Evolutionary conservation across 495 filamentous ascomycete genomes (phyloP).

Genomic region (Bryoglossum gracile): DNA sequence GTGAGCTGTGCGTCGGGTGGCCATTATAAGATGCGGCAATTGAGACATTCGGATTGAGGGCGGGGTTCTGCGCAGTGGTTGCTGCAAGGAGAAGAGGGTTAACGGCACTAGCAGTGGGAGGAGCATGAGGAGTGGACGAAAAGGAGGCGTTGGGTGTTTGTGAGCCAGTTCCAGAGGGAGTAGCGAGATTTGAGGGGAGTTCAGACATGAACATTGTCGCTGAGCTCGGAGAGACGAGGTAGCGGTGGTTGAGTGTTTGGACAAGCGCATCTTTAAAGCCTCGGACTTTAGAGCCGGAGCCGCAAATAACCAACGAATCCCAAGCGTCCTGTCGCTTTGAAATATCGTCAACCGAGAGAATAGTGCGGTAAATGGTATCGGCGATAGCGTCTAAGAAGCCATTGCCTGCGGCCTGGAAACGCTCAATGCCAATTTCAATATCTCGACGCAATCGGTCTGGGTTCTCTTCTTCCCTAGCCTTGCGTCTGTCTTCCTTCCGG

Average conservation of each 20-base stretch:
- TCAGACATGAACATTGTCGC: constrained; percentile 96
- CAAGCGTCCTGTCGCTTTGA: constrained; percentile 77
- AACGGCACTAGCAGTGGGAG: constrained; percentile 49
- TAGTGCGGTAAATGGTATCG: constrained; percentile 70
- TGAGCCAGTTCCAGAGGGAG: constrained; percentile 81
- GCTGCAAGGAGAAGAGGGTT: constrained; percentile 92
- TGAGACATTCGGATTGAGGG: constrained; percentile 34
- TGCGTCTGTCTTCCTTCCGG: constrained; percentile 31
- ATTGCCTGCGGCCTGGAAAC: constrained; percentile 72
- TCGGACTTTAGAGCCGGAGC: constrained; percentile 77
- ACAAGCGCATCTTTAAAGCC: constrained; percentile 88
- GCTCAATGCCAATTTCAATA: constrained; percentile 79
- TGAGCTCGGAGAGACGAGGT: constrained; percentile 80
- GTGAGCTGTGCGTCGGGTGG: constrained; percentile 56
- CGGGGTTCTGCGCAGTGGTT: constrained; percentile 61
- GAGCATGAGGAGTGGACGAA: constrained; percentile 45
- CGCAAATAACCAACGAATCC: constrained; percentile 83
- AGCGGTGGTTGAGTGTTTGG: constrained; percentile 67
- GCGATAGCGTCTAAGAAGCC: constrained; percentile 72
- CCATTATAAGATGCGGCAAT: constrained; percentile 6
- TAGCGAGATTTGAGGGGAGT: constrained; percentile 83
- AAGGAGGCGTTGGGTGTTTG: constrained; percentile 72
- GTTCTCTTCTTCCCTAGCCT: constrained; percentile 34
- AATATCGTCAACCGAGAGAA: constrained; percentile 70
- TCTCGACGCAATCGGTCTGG: constrained; percentile 52